Base-by-base conservation (phyloP, 495 filamentous ascomycete genomes). In the Chlorociboria aeruginascens region DNA sequence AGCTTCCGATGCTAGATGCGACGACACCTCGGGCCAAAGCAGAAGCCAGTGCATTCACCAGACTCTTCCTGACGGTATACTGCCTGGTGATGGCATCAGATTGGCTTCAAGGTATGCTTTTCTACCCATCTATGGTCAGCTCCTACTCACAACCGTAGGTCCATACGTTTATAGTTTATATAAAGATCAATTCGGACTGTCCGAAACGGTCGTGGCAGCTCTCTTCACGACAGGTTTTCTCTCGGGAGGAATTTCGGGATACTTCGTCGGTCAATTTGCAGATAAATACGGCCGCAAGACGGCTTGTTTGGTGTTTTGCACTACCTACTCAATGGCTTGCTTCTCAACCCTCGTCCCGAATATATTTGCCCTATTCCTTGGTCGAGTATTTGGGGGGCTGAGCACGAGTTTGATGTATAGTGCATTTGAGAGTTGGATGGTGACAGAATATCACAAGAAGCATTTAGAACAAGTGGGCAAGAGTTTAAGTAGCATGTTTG, bases 371-470 rank as follows among this genome's bases (percentile, higher is more conserved):
- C 64, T 80, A 3, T 74, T 72, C 47, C 33, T 60, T 2, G 75
- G 74, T 13, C 59, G 74, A 30, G 58, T 73, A 7, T 61, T 77
- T 16, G 74, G 76, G n/a, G 76, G 77, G 1, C 34, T 79, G n/a
- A 67, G 68, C 50, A 72, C 74, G 34, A 74, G 69, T 39, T 60
- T 80, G 35, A 59, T 78, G 46, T 77, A 73, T 54, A 70, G 63
- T 46, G 71, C 67, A 10, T 77, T 78, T 57, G 72, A 80, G 58
- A 71, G 69, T 50, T 78, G 73, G 74, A 72, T 80, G 69, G 73
- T 79, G 28, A 68, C 71, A 31, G 74, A 76, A 56, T 71, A 68
- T 43, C 61, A 65, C 48, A 52, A 58, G 29, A 58, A 58, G 14
- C 59, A 59, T 29, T 54, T 70, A 4, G 58, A 55, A 8, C 58